Evolutionary conservation across 2,329 filamentous ascomycete genomes (phyloP).

Genomic region (Didymellaceae sp.): DNA sequence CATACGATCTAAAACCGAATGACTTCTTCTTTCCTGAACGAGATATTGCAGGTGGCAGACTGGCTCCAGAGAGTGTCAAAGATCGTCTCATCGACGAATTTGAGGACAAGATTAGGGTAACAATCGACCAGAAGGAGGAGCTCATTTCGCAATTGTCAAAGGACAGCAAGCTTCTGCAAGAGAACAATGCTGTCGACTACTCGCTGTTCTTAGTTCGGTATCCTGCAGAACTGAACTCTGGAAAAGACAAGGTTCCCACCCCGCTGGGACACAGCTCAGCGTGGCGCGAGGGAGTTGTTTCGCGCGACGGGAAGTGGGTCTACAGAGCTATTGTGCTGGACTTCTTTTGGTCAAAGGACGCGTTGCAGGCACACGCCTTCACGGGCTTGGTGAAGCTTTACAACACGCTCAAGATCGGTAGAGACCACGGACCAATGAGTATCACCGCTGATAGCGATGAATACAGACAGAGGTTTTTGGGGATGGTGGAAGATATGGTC

Average conservation of each 20-base stretch:
- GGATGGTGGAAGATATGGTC: constrained; percentile 56
- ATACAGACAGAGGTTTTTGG: constrained; percentile 65
- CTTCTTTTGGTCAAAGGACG: constrained; percentile 82
- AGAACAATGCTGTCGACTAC: constrained; percentile 74
- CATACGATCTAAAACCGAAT: constrained; percentile 75
- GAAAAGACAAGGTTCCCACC: constrained; percentile 33
- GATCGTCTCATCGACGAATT: constrained; percentile 72
- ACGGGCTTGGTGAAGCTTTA: constrained; percentile 69
- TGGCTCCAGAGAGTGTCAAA: constrained; percentile 70
- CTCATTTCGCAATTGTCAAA: constrained; percentile 63
- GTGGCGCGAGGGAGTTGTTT: constrained; percentile 69
- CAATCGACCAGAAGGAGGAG: constrained; percentile 60
- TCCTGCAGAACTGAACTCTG: constrained; percentile 47
- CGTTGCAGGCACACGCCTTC: constrained; percentile 69
- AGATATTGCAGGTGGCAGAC: constrained; percentile 68
- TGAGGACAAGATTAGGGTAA: constrained; percentile 68
- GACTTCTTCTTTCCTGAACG: constrained; percentile 79
- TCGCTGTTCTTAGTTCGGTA: constrained; percentile 73
- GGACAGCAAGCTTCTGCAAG: constrained; percentile 69
- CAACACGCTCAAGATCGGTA: constrained; percentile 61
- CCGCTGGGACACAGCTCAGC: constrained; percentile 45
- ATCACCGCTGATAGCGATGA: constrained; percentile 74
- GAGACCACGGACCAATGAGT: constrained; percentile 72
- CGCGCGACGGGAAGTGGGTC: constrained; percentile 68
- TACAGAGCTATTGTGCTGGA: constrained; percentile 73